Evolutionary conservation across 768 basidiomycete genomes (phyloP), one percentile per base, ranked within the genome.

Genomic region (Suillus subluteus): DNA sequence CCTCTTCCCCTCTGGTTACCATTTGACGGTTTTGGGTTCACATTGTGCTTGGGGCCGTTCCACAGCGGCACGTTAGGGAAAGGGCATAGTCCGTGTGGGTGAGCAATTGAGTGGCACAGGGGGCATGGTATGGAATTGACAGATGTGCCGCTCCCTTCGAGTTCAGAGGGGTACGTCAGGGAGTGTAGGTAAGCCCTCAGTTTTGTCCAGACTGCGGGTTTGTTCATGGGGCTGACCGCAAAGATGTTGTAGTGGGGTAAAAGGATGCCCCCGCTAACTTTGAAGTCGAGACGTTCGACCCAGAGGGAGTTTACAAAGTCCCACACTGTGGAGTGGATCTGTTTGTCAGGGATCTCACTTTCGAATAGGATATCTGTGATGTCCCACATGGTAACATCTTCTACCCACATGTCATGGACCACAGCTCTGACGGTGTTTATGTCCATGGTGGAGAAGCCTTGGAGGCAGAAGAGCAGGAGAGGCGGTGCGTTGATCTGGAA

Each of bases 251-350:
- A 50, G 0, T 1, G n/a, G 0, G 48, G 48, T 0, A 50, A 23
- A 0, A 23, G 23, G 5, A 50, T 50, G 0, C 48, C 48, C 0
- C 48, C n/a, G 1, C 48, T 50, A 6, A 23, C 48, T 12, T 50
- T 50, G 2, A 23, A 50, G 23, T 50, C 23, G 0, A 50, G 48
- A 23, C 5, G 2, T 1, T 50, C 23, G 2, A 50, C 12, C 48
- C 48, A 50, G 0, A 50, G 48, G 2, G 48, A 13, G 0, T 23
- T 4, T 12, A 23, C 23, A 3, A 50, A 50, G n/a, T 50, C 12
- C 5, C 12, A 1, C 0, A 12, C 5, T 2, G 12, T 12, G 2
- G 5, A 0, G 23, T 50, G n/a, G 2, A 13, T 5, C 3, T 6
- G 1, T 0, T 50, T 23, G 13, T 50, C n/a, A 0, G 48, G 12